phyloP scores from a whole-genome alignment of 129 eudicot genomes.

The Ambrosia trifida region DNA sequence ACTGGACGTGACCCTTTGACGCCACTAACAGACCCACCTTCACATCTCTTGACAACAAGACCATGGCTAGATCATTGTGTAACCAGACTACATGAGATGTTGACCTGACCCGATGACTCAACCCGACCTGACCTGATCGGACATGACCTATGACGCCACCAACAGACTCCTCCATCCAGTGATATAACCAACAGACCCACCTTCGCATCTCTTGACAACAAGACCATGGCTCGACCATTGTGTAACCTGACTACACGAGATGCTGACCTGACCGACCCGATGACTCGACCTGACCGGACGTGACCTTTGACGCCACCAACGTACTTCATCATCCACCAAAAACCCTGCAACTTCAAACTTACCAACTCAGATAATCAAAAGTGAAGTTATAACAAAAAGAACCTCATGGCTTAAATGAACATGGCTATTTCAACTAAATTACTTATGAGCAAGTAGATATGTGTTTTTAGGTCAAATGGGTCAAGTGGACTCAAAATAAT shows the following conservation, averaged over 20 bases:
- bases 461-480: too few relatives aligned
- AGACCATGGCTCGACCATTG: constrained; percentile 17
- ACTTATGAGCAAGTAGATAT: too few relatives aligned
- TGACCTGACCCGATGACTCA: too few relatives aligned
- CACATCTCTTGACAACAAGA: too few relatives aligned
- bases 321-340: constrained; percentile 15
- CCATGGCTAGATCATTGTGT: too few relatives aligned
- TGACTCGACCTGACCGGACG: constrained; percentile 48
- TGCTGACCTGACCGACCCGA: constrained; percentile 38
- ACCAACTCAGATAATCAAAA: constrained; percentile 12
- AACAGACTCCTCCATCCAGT: constrained; percentile 19
- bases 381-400: background rate
- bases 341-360: constrained; percentile 28
- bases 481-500: too few relatives aligned
- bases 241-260: constrained; percentile 38
- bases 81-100: too few relatives aligned
- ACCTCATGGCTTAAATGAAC: background rate
- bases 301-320: constrained; percentile 44
- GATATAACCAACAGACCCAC: constrained; percentile 22
- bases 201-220: constrained; percentile 25
- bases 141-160: too few relatives aligned
- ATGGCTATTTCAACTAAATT: too few relatives aligned
- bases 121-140: too few relatives aligned
- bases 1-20: too few relatives aligned
- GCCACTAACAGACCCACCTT: too few relatives aligned